Evolutionary conservation across 306 rosid species (phyloP), one percentile per base, ranked within the genome.

Genomic region (Quercus suber): DNA sequence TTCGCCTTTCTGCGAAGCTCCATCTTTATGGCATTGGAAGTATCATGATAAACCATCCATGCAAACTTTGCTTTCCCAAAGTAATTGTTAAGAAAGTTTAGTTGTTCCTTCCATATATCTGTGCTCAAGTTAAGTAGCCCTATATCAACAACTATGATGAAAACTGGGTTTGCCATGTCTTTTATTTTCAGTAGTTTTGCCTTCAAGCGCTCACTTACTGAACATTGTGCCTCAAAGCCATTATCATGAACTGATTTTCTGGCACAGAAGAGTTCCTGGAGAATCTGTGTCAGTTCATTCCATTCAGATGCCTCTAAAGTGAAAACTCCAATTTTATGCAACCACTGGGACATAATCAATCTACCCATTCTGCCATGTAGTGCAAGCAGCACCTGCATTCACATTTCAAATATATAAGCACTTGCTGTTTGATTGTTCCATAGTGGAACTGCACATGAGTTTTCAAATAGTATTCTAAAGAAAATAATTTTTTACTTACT

Each of bases 41-140:
- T 93, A 82, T 96, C 99, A 73, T 96, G 97, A 81, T 89, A 91
- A 63, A 91, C 88, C 84, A 96, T 78, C 99, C 99, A 96, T 3
- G 92, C 94, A 55, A 96, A 96, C 61, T 84, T 96, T n/a, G 92
- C 94, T 84, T 88, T 96, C 63, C 88, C 93, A 4, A 87, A 89
- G 84, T 90, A 93, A 78, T 79, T 90, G 57, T 90, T 90, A 51
- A 96, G 97, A 83, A 96, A 91, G 84, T 88, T 89, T 52, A 96
- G 90, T 65, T 96, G 99, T 76, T 96, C 98, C 78, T 91, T 96
- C 99, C 99, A 96, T 77, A 96, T 96, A 71, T 91, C 97, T 27
- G 99, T 96, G 97, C 97, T 93, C 87, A 96, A 87, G 87, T 96
- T 94, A 61, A 96, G 98, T 65, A 96, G 81, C 41, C 93, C 94